These are phyloP conservation scores for Rhypophila decipiens DNA, from an alignment of 495 filamentous ascomycete genomes.

Conservation along the genomic window DNA sequence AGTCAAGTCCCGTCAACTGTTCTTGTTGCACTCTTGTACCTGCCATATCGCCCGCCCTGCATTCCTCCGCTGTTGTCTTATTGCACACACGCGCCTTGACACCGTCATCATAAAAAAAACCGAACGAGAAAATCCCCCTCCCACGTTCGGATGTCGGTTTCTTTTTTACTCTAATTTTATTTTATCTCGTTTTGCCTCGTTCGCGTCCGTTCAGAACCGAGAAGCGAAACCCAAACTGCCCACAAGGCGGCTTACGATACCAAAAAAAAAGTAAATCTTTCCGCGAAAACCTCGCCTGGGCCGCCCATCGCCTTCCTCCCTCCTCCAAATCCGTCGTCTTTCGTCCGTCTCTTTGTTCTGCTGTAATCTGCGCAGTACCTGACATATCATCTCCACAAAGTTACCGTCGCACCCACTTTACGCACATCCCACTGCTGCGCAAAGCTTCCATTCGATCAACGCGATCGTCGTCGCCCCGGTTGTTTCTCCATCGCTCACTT, in stretches of 20 bases:
- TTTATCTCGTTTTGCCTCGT: too few species aligned
- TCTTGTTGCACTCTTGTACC: slow-evolving; percentile 15
- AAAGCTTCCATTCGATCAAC: slow-evolving; percentile 31
- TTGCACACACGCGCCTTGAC: slow-evolving; percentile 30
- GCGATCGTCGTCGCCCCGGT: slow-evolving; percentile 31
- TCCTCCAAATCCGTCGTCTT: background rate
- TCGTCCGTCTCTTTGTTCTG: background rate
- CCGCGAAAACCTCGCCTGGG: too few species aligned
- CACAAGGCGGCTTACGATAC: too few species aligned
- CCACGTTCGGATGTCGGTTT: slow-evolving; percentile 9
- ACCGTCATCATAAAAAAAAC: slow-evolving; percentile 28
- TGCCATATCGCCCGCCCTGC: slow-evolving; percentile 19
- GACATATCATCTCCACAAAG: slow-evolving; percentile 14
- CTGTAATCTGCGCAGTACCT: slow-evolving; percentile 7
- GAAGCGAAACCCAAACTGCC: too few species aligned
- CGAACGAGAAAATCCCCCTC: background rate
- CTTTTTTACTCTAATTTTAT: too few species aligned
- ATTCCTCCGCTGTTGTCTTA: slow-evolving; percentile 20
- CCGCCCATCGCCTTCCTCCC: background rate
- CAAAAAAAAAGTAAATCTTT: too few species aligned
- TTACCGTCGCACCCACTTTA: slow-evolving; percentile 6
- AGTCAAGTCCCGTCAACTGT: slow-evolving; percentile 20
- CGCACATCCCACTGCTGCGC: slow-evolving; percentile 9
- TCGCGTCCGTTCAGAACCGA: too few species aligned
- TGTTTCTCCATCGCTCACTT: background rate